Evolutionary conservation across 2,329 filamentous ascomycete species (phyloP), one percentile per base, ranked within the genome.

Genomic region (Chaetomiaceae sp.): DNA sequence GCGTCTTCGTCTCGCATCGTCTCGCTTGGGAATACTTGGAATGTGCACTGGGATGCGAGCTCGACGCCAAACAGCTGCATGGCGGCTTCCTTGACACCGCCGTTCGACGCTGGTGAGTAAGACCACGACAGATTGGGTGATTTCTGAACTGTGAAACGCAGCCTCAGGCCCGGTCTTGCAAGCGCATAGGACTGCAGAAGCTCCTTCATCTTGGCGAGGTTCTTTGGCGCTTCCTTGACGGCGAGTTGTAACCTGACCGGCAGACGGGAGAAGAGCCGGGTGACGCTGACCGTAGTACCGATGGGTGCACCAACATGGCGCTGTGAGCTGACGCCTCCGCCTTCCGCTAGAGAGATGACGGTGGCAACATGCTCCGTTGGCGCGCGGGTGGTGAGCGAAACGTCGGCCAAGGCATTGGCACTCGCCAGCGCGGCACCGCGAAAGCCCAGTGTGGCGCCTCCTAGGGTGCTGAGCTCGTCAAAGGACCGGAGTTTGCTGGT

Each of bases 401-500:
- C 70, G 3, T 75, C 73, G 34, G 81, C 82, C 53, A 89, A 65
- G 38, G 79, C 75, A 55, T 81, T 84, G 54, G 78, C 76, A 66
- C 82, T 84, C 36, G 87, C 85, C 55, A 92, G 71, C 15, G 87
- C 87, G 64, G 89, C 82, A 19, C 88, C 88, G 33, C 88, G 80
- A 64, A 91, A 92, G 2, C 88, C 88, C n/a, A 91, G 75, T 29
- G 78, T 84, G 39, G 71, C 73, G 1, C 79, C 77, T 7, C 79
- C 82, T 19, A 84, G 70, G 1, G 64, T 66, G 47, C 71, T 73
- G 34, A 91, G 71, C 46, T 91, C 85, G 0, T 81, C 75, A 53
- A 87, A 80, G n/a, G 72, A 72, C 45, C 71, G 72, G 39, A 91
- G 75, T 69, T 91, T 92, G 74, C 86, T 91, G 1, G 88, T 91